These are phyloP conservation scores for Botrytis elliptica DNA, from an alignment of 2,329 filamentous ascomycete species.

Conservation along the genomic window DNA sequence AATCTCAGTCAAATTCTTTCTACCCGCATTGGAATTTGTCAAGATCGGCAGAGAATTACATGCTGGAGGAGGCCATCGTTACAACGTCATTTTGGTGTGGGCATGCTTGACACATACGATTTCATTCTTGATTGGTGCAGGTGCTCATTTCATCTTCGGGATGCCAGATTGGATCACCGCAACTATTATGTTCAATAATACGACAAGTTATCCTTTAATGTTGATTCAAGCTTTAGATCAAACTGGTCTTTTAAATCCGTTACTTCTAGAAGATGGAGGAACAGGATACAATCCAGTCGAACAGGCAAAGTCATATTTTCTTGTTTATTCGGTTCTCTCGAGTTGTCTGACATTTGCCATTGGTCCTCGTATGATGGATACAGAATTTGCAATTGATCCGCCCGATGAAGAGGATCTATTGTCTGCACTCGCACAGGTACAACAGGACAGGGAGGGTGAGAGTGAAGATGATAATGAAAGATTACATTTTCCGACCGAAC, in stretches of 20 bases:
- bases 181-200: constrained; percentile 51
- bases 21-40: constrained; percentile 48
- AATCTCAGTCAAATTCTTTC: constrained; percentile 48
- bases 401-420: constrained; percentile 30
- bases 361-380: constrained; percentile 57
- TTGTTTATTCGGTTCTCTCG: constrained; percentile 63
- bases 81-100: constrained; percentile 45
- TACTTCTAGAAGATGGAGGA: constrained; percentile 46
- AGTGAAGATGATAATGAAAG: constrained; percentile 29
- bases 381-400: constrained; percentile 42
- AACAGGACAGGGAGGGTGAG: constrained; percentile 25
- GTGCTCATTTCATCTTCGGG: constrained; percentile 41
- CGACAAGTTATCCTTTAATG: constrained; percentile 48
- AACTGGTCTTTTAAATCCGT: constrained; percentile 53
- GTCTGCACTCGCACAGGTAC: constrained; percentile 27
- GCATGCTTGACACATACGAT: constrained; percentile 43
- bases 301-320: constrained; percentile 63
- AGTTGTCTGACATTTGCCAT: constrained; percentile 64
- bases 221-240: constrained; percentile 42
- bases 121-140: constrained; percentile 44
- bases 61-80: constrained; percentile 40
- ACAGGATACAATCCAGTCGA: constrained; percentile 50
- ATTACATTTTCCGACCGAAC: constrained; percentile 38
- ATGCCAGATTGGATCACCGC: constrained; percentile 49
- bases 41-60: constrained; percentile 47